Conservation (phyloP, 2,329 filamentous ascomycete species). For the Trichoderma arundinaceum region DNA sequence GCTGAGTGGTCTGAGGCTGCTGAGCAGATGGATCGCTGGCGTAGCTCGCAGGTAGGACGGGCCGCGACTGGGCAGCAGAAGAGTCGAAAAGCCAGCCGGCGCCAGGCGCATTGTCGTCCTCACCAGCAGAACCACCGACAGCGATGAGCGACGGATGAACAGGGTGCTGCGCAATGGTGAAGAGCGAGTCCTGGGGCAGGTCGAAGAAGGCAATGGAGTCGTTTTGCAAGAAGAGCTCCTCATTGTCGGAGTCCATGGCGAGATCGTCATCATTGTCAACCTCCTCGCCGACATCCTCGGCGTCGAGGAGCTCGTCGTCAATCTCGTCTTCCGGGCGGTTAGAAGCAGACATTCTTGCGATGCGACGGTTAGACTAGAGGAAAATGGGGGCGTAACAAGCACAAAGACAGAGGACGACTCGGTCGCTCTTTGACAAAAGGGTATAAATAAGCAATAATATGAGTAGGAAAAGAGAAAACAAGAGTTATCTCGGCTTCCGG, state of each 20-base stretch:
- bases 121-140: constrained; percentile 76
- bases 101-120: constrained; percentile 67
- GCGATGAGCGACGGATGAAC: constrained; percentile 76
- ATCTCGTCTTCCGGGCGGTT: constrained; percentile 39
- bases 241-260: constrained; percentile 78
- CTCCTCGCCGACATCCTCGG: constrained; percentile 80
- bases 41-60: constrained; percentile 78
- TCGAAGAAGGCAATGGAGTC: constrained; percentile 95
- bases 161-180: constrained; percentile 93
- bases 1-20: constrained; percentile 56
- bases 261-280: constrained; percentile 70
- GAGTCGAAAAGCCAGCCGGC: constrained; percentile 86
- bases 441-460: neutral
- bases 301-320: constrained; percentile 68
- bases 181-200: constrained; percentile 86
- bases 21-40: constrained; percentile 66
- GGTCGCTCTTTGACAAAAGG: neutral
- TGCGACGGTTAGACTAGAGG: neutral
- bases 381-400: neutral
- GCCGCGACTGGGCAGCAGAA: constrained; percentile 64
- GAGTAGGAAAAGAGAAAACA: neutral
- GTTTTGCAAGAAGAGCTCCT: constrained; percentile 83
- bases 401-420: neutral
- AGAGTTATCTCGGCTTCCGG: neutral
- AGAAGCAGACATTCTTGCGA: constrained; percentile 42